These are phyloP conservation scores for Moringa oleifera DNA, from an alignment of 345 rosid species.

Conservation along the genomic window DNA sequence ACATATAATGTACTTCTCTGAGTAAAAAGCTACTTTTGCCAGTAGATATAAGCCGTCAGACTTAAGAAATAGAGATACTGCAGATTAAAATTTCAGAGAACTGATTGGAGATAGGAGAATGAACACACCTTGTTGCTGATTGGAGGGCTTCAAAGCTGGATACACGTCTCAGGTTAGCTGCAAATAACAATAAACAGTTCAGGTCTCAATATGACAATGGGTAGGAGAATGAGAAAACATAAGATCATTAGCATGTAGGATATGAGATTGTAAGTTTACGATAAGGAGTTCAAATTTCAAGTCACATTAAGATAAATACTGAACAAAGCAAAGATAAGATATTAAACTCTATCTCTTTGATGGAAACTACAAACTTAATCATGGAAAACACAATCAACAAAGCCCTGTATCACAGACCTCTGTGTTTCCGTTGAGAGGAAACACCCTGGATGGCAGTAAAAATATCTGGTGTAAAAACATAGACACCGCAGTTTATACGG, in stretches of 20 bases:
- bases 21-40: background rate
- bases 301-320: too few species aligned
- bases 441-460: constrained; percentile 69
- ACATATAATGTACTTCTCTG: background rate
- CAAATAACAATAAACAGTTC: constrained; percentile 12
- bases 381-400: background rate
- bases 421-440: constrained; percentile 57
- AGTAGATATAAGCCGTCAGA: background rate
- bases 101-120: background rate
- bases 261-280: too few species aligned
- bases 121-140: constrained; percentile 58
- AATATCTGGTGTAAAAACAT: constrained; percentile 74
- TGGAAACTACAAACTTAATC: background rate
- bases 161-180: constrained; percentile 75
- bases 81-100: background rate
- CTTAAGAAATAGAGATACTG: background rate
- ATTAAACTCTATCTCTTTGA: background rate
- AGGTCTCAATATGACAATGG: background rate
- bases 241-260: background rate
- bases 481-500: constrained; percentile 85
- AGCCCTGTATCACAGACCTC: constrained; percentile 42
- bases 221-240: background rate
- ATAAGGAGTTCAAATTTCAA: background rate
- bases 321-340: background rate
- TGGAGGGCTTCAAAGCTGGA: constrained; percentile 97